Base-by-base conservation (phyloP, 2,329 filamentous ascomycete genomes). In the Penicillium brevicompactum region DNA sequence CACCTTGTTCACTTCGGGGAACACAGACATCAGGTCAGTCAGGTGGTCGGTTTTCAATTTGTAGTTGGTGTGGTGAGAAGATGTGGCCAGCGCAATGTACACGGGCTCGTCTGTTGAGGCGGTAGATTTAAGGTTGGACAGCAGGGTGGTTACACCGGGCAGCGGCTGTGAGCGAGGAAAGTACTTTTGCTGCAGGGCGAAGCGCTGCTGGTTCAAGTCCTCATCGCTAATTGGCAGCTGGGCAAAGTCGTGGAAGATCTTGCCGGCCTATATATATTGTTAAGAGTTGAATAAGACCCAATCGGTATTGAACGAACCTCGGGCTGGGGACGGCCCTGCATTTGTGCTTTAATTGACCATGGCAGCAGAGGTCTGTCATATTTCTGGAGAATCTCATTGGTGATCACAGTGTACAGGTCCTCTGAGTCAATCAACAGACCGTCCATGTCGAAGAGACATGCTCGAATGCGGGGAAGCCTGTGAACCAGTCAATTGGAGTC, bases 371-470 rank as follows among this genome's bases (percentile, higher is more conserved):
- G 88, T 47, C 85, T 86, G 67, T 82, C 84, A 74, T 94, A 91
- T 69, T 89, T 86, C 53, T 82, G 80, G 38, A 99, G 87, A 37
- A 97, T 84, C 22, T 85, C 80, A 76, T 99, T 97, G 58, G 92
- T 89, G 75, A 90, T 89, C 24, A 84, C 72, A 0, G 91, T 94
- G 80, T 97, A 97, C 55, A 86, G 79, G 70, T 97, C 94, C 79
- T 97, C 94, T 32, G 90, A 92, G 76, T 97, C 87, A 70, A 99
- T 89, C 18, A 99, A 85, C 34, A 99, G 87, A 57, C 94, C 94
- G 75, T 99, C 94, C 92, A 97, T 97, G 80, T 99, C 94, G 74
- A 99, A 97, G 62, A 99, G 87, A 75, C 92, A 97, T 64, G 93
- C 94, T 65, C 92, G 85, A 56, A 97, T 82, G 45, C 88, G 86